Base-by-base conservation (phyloP, 1,139 yeast species). In the Pichia sp. region DNA sequence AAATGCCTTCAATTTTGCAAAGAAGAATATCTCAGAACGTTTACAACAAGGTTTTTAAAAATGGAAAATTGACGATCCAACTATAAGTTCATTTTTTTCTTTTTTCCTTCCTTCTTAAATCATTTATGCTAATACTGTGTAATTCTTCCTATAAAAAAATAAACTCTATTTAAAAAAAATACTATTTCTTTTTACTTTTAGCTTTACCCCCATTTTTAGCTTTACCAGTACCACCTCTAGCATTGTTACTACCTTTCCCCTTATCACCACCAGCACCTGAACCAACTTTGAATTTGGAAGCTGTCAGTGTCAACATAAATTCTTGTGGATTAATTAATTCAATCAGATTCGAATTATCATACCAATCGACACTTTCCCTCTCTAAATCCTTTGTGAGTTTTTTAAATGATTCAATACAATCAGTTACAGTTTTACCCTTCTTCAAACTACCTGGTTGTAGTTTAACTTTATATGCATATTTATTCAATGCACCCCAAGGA, bases 1-100 rank as follows among this genome's bases (percentile, higher is more conserved):
- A 70, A 87, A 83, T 68, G 96, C 96, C 27, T 88, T 89, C 73
- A 87, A 90, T 49, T 85, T 91, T 70, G 98, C 97, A 27, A 83
- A 83, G 61, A 89, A 88, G 64, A 87, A 85, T 69, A 73, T 91
- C 52, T 84, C 95, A 53, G 96, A 91, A 68, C 83, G 89, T 67
- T 77, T 90, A 63, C 95, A 88, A 71, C 95, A 87, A 76, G 83
- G 84, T 44, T 75, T 80, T 62, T 79, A 70, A 58, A 27, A n/a
- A 7, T 42, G 18, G n/a, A 29, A 19, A 27, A 19, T 22, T 25
- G 8, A n/a, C 11, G 18, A 34, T 8, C 13, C 18, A 38, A 19
- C 11, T 6, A 18, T 19, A 14, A 22, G 25, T 22, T 29, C 22
- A 8, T 34, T n/a, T 34, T 22, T 4, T 34, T 7, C 28, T 14